phyloP scores from a whole-genome alignment of 768 basidiomycete species.

The Pisolithus sp. region DNA sequence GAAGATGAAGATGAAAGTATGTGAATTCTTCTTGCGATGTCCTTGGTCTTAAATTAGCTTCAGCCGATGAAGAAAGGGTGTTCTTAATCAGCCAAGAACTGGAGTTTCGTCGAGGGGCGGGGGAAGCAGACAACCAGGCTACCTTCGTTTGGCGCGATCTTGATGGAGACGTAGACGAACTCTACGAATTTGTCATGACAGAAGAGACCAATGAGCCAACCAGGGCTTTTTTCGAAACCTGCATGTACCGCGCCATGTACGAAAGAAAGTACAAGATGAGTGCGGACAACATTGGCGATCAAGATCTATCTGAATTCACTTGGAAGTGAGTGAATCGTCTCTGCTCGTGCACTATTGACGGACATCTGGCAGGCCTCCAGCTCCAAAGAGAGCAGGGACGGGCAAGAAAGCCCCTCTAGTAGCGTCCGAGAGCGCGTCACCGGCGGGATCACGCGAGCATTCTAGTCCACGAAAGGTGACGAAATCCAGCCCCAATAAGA shows the following conservation, averaged over 20 bases:
- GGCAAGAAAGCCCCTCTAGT: conserved; percentile 14
- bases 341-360: background rate
- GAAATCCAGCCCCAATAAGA: conserved; percentile 8
- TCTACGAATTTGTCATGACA: conserved; percentile 87
- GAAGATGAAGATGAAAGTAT: conserved; percentile 90
- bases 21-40: conserved; percentile 16
- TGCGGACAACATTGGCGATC: conserved; percentile 61
- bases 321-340: conserved; percentile 54
- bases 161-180: conserved; percentile 85
- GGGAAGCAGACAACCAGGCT: conserved; percentile 66
- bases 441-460: conserved; percentile 3
- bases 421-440: conserved; percentile 3
- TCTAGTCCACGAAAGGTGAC: conserved; percentile 11
- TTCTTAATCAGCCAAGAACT: conserved; percentile 91
- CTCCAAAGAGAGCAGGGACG: conserved; percentile 12
- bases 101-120: conserved; percentile 71
- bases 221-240: conserved; percentile 83
- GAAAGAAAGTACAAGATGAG: conserved; percentile 81
- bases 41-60: conserved; percentile 5
- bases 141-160: conserved; percentile 91
- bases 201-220: conserved; percentile 72
- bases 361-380: conserved; percentile 16
- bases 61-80: conserved; percentile 90
- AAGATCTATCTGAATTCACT: conserved; percentile 72
- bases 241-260: conserved; percentile 95